Conservation (phyloP, 805 yeast genomes). For the Candida argentea region DNA sequence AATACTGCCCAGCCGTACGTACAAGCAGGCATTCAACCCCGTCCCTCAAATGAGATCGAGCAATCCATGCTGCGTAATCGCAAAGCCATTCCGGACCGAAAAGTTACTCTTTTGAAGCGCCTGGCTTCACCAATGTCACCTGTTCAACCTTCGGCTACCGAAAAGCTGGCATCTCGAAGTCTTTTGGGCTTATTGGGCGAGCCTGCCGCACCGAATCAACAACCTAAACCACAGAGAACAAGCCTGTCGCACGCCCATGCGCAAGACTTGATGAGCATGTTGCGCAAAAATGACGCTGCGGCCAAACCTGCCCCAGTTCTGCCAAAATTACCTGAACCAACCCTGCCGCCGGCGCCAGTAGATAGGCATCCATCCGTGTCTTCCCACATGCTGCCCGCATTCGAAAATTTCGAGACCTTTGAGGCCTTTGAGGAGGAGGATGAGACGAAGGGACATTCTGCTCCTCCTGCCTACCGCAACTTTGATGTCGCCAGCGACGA, state of each 20-base stretch:
- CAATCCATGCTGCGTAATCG: slow-evolving; percentile 8
- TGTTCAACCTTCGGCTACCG: too few species aligned
- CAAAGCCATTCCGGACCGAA: slow-evolving; percentile 9
- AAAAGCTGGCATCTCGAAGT: too few species aligned
- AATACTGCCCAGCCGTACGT: too few species aligned
- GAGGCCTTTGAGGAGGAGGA: slow-evolving; percentile 8
- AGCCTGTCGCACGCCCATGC: slow-evolving; percentile 3
- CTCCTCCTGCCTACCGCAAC: slow-evolving; percentile 8
- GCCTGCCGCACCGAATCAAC: slow-evolving; percentile 1
- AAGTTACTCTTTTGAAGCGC: slow-evolving; percentile 20
- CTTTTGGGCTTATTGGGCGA: slow-evolving; percentile 7
- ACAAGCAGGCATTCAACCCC: too few species aligned
- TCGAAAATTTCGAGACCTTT: slow-evolving; percentile 24
- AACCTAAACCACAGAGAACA: slow-evolving; percentile 2
- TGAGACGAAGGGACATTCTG: too few species aligned
- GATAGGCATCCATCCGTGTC: slow-evolving; percentile 10
- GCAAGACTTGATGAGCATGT: slow-evolving; percentile 8
- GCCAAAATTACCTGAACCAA: slow-evolving; percentile 1
- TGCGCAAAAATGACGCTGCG: slow-evolving; percentile 3
- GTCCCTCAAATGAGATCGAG: slow-evolving; percentile 20
- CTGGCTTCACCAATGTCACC: too few species aligned
- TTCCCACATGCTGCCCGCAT: slow-evolving; percentile 15
- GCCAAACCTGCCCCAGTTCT: background rate
- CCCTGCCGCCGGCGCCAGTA: background rate
- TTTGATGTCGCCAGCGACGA: slow-evolving; percentile 29